Base-by-base conservation (phyloP, 1,284 basidiomycete species). In the Cryptococcus sp. region DNA sequence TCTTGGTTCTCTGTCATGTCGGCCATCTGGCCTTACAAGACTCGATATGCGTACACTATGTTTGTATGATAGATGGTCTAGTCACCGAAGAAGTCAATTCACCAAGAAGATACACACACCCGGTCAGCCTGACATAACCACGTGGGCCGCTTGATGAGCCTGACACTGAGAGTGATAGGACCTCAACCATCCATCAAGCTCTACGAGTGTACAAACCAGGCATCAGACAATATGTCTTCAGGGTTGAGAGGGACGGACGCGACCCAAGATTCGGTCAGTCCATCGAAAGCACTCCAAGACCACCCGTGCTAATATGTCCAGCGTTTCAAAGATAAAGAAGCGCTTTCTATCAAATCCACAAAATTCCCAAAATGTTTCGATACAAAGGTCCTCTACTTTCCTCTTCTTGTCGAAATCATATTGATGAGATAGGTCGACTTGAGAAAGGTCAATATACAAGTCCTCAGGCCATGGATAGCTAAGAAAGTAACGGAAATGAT, bases 241-340 rank as follows among this genome's bases (percentile, higher is more conserved):
- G 68, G 64, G 47, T 58, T 70, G 48, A 60, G 69, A 55, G 69
- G 70, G 18, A 67, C 68, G 1, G 64, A 66, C 46, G 61, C 62
- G 24, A 52, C 52, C 19, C 71, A 73, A 48, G 71, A 73, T 61
- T 56, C 62, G 23, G 69, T 68, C 28, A 46, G 62, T 61, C 19
- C n/a, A 13, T 1, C n/a, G 40, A 7, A 24, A 19, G 21, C 10
- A 22, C 16, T 9, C n/a, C 41, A 23, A 5, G 41, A 24, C 21
- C 14, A 40, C 37, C 37, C 37, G 19, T 22, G 23, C 41, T 24
- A 23, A 31, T n/a, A 7, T 2, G n/a, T 41, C 19, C 50, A 69
- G 69, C 84, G 94, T 50, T 98, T 97, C 76, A 88, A 87, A 46
- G 89, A 98, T 83, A 98, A 98, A 78, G 91, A 97, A 76, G 78